Evolutionary conservation across 2,329 filamentous ascomycete species (phyloP).

Genomic region (Fonsecaea pugnacius): DNA sequence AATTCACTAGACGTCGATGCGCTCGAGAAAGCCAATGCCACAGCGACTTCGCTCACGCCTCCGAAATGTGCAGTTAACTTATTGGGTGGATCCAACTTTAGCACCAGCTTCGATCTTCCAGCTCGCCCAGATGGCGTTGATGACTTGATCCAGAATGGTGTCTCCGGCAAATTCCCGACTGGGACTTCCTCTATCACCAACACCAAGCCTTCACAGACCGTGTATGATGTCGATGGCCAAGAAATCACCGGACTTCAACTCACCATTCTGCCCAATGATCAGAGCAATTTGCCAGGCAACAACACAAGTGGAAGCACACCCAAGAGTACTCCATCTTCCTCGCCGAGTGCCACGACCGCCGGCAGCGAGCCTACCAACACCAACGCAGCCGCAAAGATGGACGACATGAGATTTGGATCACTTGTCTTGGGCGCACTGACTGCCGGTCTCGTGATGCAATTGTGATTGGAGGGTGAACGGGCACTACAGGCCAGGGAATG

Average conservation of each 20-base stretch:
- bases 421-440: constrained; percentile 26
- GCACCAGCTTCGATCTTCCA: constrained; percentile 78
- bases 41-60: constrained; percentile 59
- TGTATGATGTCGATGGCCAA: constrained; percentile 61
- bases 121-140: constrained; percentile 68
- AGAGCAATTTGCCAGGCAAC: constrained; percentile 61
- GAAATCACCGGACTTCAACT: constrained; percentile 68
- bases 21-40: constrained; percentile 67
- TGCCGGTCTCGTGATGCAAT: constrained; percentile 30
- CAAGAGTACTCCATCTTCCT: constrained; percentile 32
- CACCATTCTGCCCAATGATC: constrained; percentile 54
- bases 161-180: constrained; percentile 62
- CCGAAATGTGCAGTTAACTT: constrained; percentile 69
- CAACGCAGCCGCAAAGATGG: constrained; percentile 28
- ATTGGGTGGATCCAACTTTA: constrained; percentile 71
- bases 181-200: constrained; percentile 66
- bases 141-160: constrained; percentile 75
- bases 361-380: constrained; percentile 26
- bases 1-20: constrained; percentile 71
- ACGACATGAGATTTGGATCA: constrained; percentile 25
- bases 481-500: background rate
- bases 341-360: constrained; percentile 19
- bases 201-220: constrained; percentile 60
- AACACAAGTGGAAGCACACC: constrained; percentile 42
- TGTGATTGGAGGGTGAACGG: constrained; percentile 8